A percentile compares a stretch with the other conserved stretches of the same genome.
Evolutionary conservation across 177 flowering plant species (phyloP).

Genomic region (Tripterygium wilfordii): DNA sequence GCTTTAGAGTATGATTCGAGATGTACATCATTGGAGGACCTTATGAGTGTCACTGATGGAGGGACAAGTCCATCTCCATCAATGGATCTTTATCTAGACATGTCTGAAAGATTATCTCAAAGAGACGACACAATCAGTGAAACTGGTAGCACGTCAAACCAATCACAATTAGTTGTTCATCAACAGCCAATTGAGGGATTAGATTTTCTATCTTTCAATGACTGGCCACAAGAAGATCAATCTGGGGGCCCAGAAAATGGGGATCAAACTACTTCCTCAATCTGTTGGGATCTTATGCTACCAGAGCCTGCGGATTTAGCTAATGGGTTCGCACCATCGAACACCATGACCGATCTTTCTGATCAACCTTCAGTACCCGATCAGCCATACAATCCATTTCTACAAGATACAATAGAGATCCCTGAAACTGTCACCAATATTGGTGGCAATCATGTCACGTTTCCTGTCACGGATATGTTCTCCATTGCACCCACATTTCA

Average conservation of each 20-base stretch:
- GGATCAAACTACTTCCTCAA: too few relatives aligned
- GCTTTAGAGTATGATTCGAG: conserved; percentile 15
- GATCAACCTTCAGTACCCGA: conserved; percentile 1
- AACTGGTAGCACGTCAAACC: too few relatives aligned
- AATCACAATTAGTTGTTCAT: too few relatives aligned
- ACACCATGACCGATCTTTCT: too few relatives aligned
- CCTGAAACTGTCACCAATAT: conserved; percentile 2
- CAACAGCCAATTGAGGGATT: too few relatives aligned
- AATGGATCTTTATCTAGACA: conserved; percentile 10
- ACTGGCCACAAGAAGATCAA: conserved; percentile 7
- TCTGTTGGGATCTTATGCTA: conserved; percentile 50
- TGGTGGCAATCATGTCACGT: neutral
- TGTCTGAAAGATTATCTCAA: conserved; percentile 6
- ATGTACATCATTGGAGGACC: conserved; percentile 32
- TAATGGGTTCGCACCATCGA: too few relatives aligned
- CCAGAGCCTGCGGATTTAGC: conserved; percentile 27
- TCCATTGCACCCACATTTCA: conserved; percentile 30
- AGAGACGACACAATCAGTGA: too few relatives aligned
- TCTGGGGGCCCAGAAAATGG: too few relatives aligned
- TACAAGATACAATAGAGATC: conserved; percentile 19
- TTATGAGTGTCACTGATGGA: conserved; percentile 22
- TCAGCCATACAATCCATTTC: conserved; percentile 43
- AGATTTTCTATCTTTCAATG: conserved; percentile 25
- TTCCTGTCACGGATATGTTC: conserved; percentile 1
- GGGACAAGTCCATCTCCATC: conserved; percentile 19